Base-by-base conservation (phyloP, 129 eudicot genomes). In the Lactuca sativa region DNA sequence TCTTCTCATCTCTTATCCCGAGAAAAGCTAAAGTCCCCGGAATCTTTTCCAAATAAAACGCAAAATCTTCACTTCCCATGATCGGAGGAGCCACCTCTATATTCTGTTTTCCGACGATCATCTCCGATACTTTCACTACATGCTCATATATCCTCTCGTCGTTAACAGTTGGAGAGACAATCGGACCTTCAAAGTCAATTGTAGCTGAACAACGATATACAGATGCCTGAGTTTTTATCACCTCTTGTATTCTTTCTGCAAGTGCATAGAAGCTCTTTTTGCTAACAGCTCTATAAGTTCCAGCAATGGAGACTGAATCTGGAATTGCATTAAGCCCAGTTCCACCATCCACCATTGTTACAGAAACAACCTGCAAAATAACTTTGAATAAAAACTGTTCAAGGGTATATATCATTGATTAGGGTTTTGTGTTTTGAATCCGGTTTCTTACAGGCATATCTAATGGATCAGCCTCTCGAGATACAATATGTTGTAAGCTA, bases 11-110 rank as follows among this genome's bases (percentile, higher is more conserved):
- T 61, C 80, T 54, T 40, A 67, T 74, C 60, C 96, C 96, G 6
- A 89, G 77, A 15, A 85, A 80, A 47, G 85, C 77, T 1, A 86
- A 78, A 8, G 69, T 58, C 3, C 96, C 96, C 0, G 86, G 86
- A 9, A 83, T 54, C 56, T 76, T 71, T 58, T 88, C 95, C 64
- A 78, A 59, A 59, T 81, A 89, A 16, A 73, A 82, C 3, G 96
- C 82, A 54, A 89, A 79, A 74, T 89, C 96, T 81, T 85, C 96
- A 47, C 92, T 86, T 64, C 87, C 96, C 91, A 79, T 83, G 76
- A 56, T 73, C 5, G 36, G 79, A n/a, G 78, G 80, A 7, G 82
- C 38, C 37, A 66, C 14, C 54, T 52, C 21, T 10, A 63, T 44
- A 10, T 83, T 83, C 33, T 81, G 65, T 54, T 76, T 41, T 16